Conservation (phyloP, 2,329 filamentous ascomycete genomes). For the Talaromyces sp. region DNA sequence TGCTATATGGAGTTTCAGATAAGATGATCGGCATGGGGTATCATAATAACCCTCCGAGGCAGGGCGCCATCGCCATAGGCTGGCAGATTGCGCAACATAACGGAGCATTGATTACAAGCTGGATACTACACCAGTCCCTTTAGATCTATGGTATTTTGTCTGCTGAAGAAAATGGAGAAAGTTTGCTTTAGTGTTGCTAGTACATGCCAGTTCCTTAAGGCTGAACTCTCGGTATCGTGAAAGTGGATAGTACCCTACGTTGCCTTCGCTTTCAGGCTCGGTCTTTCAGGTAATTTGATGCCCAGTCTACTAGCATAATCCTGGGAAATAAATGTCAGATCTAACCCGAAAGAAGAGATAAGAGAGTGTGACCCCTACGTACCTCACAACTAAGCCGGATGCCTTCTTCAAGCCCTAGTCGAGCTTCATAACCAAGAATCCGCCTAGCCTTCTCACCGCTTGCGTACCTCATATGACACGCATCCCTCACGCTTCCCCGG, state of each 20-base stretch:
- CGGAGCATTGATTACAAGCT: neutral
- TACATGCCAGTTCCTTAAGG: neutral
- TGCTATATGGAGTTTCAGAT: neutral
- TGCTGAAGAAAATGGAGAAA: neutral
- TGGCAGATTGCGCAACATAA: neutral
- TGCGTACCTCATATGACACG: slow-evolving; percentile 50
- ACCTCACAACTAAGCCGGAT: slow-evolving; percentile 48
- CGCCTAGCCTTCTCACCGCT: slow-evolving; percentile 48
- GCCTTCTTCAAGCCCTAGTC: slow-evolving; percentile 49
- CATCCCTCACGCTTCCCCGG: slow-evolving; percentile 53
- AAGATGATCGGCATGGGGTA: neutral
- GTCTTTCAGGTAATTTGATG: slow-evolving; percentile 16
- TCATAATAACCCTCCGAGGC: neutral
- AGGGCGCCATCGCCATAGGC: neutral
- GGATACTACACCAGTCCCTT: neutral
- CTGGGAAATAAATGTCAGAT: slow-evolving; percentile 15
- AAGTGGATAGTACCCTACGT: neutral
- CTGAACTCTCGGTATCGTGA: neutral
- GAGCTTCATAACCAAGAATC: slow-evolving; percentile 51
- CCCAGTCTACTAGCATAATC: slow-evolving; percentile 30
- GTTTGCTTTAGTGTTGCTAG: neutral
- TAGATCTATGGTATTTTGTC: neutral
- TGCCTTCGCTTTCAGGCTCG: neutral
- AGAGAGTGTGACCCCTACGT: slow-evolving; percentile 15
- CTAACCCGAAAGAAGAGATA: neutral